Evolutionary conservation across 202 grass and related monocot species (phyloP).

Genomic region (Saccharum hybrid): DNA sequence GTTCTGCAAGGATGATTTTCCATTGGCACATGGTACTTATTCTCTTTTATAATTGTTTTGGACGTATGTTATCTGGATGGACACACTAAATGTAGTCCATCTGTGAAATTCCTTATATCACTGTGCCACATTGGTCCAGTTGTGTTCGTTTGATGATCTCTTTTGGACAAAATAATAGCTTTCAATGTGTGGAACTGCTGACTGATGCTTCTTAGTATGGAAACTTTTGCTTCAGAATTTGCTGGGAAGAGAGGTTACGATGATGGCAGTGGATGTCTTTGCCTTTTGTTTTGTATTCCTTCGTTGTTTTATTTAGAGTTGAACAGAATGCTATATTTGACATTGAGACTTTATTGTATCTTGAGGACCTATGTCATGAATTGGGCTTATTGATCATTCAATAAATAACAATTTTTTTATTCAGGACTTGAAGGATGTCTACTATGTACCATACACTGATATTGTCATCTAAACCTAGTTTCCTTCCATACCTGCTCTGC

Average conservation of each 20-base stretch:
- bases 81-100: slow-evolving; percentile 2
- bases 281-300: background rate
- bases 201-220: background rate
- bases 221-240: background rate
- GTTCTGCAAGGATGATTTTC: background rate
- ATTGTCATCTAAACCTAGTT: slow-evolving; percentile 28
- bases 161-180: slow-evolving; percentile 13
- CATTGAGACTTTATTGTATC: background rate
- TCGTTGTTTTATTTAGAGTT: background rate
- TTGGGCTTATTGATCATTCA: slow-evolving; percentile 3
- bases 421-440: slow-evolving; percentile 11
- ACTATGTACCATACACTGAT: slow-evolving; percentile 12
- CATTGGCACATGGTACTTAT: slow-evolving; percentile 4
- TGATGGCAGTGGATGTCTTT: background rate
- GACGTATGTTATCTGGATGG: background rate
- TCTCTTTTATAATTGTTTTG: slow-evolving; percentile 11
- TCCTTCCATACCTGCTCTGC: background rate
- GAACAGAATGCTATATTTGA: background rate
- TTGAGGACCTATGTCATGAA: background rate
- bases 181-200: background rate
- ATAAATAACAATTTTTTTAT: slow-evolving; percentile 4
- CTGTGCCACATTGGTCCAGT: background rate
- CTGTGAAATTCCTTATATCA: slow-evolving; percentile 7
- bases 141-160: slow-evolving; percentile 4
- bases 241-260: background rate